Percentiles rank a stretch among this genome's conserved stretches.
These are phyloP conservation scores for Cryptosporidium andersoni DNA, from an alignment of 169 alveolate genomes.

Conservation along the genomic window DNA sequence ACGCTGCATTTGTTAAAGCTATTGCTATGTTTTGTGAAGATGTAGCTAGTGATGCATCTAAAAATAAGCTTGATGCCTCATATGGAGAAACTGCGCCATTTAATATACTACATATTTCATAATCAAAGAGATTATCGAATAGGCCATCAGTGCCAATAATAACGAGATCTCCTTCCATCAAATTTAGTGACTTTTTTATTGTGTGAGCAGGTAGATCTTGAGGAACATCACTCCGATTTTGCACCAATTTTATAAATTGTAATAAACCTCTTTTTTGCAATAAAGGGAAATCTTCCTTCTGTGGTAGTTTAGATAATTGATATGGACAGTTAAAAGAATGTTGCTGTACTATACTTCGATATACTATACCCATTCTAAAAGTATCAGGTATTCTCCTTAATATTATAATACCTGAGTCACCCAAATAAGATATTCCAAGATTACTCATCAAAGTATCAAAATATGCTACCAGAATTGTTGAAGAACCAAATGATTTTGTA, in stretches of 20 bases:
- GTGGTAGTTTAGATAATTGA: constrained; percentile 80
- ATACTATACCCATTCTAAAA: constrained; percentile 72
- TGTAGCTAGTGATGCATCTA: constrained; percentile 49
- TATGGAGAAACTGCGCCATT: constrained; percentile 75
- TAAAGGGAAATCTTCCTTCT: constrained; percentile 68
- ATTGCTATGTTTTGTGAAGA: constrained; percentile 72
- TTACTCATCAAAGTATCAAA: constrained; percentile 49
- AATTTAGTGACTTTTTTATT: constrained; percentile 17
- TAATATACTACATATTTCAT: constrained; percentile 77
- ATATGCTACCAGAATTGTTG: constrained; percentile 76
- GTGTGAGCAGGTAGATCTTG: constrained; percentile 78
- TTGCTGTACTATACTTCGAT: constrained; percentile 80
- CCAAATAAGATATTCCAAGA: constrained; percentile 74
- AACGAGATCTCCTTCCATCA: constrained; percentile 74
- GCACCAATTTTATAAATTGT: constrained; percentile 72
- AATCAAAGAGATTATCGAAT: constrained; percentile 77
- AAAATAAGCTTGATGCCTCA: constrained; percentile 72
- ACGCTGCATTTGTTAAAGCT: constrained; percentile 78
- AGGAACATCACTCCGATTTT: constrained; percentile 71
- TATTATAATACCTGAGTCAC: constrained; percentile 76
- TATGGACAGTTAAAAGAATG: constrained; percentile 85
- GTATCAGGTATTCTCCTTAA: constrained; percentile 74
- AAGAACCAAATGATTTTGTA: constrained; percentile 69
- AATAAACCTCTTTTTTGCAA: constrained; percentile 73
- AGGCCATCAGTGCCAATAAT: constrained; percentile 79